A percentile compares a stretch with the other conserved stretches of the same genome.
These are phyloP conservation scores for Lignosus rhinocerotis DNA, from an alignment of 1,284 basidiomycete genomes.

Conservation along the genomic window DNA sequence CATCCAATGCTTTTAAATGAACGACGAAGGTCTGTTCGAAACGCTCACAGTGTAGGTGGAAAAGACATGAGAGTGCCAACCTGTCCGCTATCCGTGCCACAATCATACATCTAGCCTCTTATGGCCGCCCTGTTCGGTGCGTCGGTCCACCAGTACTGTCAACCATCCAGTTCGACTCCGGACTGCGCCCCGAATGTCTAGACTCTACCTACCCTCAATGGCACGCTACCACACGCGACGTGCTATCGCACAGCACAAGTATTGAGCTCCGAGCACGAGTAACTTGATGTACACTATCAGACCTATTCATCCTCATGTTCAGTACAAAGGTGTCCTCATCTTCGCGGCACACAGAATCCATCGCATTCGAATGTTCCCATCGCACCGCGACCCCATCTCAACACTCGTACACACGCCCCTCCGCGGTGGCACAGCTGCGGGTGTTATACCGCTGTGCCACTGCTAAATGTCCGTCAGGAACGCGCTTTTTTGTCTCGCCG, in stretches of 20 bases:
- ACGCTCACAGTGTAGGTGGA: no score
- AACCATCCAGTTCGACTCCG: not conserved
- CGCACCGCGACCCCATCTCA: conserved; percentile 5
- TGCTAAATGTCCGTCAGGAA: not conserved
- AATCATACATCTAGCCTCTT: no score
- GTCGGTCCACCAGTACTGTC: not conserved
- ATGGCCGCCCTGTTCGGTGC: not conserved
- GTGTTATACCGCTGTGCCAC: not conserved
- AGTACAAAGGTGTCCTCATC: not conserved
- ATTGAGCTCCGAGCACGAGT: not conserved
- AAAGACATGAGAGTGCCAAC: not conserved
- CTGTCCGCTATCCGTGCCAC: not conserved
- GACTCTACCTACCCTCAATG: no score
- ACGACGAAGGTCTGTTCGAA: no score
- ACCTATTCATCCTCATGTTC: not conserved
- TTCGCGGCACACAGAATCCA: not conserved
- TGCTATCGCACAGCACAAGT: not conserved
- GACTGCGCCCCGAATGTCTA: not conserved
- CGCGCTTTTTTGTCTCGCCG: not conserved
- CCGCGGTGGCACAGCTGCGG: not conserved
- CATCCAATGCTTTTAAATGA: not conserved
- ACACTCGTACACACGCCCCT: not conserved
- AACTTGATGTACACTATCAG: no score
- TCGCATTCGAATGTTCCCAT: not conserved
- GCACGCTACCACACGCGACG: not conserved